These are phyloP conservation scores for Eimeria brunetti DNA, from an alignment of 169 alveolate species.

Conservation along the genomic window DNA sequence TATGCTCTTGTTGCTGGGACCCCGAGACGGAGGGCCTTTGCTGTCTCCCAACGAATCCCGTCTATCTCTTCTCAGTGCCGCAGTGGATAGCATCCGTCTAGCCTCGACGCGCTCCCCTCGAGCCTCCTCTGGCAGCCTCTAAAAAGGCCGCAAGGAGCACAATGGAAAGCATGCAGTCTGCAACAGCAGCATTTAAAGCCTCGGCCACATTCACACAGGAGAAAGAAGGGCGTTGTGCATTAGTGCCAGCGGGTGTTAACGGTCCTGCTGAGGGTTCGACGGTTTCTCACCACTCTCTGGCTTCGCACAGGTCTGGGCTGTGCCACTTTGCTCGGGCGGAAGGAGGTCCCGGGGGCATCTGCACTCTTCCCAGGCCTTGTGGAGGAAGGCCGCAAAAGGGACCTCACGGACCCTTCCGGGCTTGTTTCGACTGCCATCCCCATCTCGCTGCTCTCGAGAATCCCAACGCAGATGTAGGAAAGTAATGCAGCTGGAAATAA, in stretches of 20 bases:
- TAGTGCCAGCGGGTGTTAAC: neutral
- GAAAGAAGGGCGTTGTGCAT: neutral
- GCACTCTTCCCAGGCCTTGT: neutral
- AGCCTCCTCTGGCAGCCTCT: slow-evolving; percentile 19
- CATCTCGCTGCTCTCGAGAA: neutral
- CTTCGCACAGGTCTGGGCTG: neutral
- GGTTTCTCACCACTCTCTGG: neutral
- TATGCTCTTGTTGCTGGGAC: slow-evolving; percentile 17
- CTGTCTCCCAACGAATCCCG: neutral
- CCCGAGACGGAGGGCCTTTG: slow-evolving; percentile 10
- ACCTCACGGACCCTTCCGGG: neutral
- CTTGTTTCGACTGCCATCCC: neutral
- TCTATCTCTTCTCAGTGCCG: neutral
- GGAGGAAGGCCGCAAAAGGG: slow-evolving; percentile 13
- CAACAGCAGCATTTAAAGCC: neutral
- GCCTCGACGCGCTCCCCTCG: neutral
- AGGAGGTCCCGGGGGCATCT: neutral
- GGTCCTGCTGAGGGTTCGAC: neutral
- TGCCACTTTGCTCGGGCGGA: neutral
- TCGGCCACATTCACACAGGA: neutral
- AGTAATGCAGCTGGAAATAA: neutral
- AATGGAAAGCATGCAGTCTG: neutral
- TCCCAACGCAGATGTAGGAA: neutral
- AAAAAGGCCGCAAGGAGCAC: slow-evolving; percentile 5
- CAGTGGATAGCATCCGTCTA: neutral